Conservation (phyloP, 2,329 filamentous ascomycete species). For the Talaromyces rugulosus region DNA sequence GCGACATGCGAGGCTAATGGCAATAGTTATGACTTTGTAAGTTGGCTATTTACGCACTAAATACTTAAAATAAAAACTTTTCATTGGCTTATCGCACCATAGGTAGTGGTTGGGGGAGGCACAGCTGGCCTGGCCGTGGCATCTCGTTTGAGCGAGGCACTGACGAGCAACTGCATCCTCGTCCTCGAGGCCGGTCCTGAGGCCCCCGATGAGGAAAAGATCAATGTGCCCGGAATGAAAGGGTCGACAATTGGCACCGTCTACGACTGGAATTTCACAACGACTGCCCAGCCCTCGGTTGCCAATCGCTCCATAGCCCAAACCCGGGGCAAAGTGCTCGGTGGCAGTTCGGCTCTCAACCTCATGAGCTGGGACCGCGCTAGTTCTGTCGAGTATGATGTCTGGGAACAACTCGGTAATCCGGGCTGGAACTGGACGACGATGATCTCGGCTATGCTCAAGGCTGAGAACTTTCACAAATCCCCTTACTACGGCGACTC, state of each 20-base stretch:
- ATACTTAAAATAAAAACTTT: background rate
- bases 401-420: background rate
- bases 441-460: background rate
- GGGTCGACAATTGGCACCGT: background rate
- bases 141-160: conserved; percentile 20
- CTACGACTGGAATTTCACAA: conserved; percentile 1
- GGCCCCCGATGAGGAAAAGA: background rate
- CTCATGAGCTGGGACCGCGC: background rate
- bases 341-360: conserved; percentile 2
- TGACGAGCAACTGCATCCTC: background rate
- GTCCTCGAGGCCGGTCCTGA: conserved; percentile 3
- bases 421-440: conserved; percentile 1
- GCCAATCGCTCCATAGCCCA: background rate
- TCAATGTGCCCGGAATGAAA: background rate
- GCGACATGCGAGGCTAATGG: background rate
- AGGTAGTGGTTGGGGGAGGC: conserved; percentile 17
- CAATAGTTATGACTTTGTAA: background rate
- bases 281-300: background rate
- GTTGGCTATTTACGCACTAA: background rate
- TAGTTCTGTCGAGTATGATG: background rate
- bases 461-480: background rate
- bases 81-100: background rate
- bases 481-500: background rate
- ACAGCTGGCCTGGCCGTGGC: conserved; percentile 19
- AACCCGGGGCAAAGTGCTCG: conserved; percentile 2